Conservation (phyloP, 2,329 filamentous ascomycete species). For the Bertia moriformis region DNA sequence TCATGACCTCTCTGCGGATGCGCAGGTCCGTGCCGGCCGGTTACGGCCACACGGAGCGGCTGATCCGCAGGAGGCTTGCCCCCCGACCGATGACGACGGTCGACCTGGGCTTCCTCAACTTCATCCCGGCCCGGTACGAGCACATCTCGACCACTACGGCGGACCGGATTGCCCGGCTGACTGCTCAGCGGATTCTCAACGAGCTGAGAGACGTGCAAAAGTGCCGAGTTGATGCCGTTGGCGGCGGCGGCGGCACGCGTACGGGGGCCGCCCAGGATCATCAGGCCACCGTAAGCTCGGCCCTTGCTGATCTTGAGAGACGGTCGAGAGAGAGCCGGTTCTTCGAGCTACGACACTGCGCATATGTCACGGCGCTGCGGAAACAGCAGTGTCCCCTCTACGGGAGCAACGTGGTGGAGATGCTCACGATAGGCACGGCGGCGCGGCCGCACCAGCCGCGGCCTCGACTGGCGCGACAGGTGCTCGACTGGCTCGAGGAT, state of each 20-base stretch:
- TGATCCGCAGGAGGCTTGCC: conserved; percentile 55
- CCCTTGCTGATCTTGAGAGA: conserved; percentile 60
- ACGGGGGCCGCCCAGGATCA: conserved; percentile 36
- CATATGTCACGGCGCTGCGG: conserved; percentile 68
- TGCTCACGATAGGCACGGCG: conserved; percentile 50
- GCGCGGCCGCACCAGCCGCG: conserved; percentile 42
- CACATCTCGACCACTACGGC: conserved; percentile 37
- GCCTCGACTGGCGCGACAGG: conserved; percentile 43
- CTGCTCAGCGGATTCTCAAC: conserved; percentile 54
- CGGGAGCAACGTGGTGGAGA: conserved; percentile 63
- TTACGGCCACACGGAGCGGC: conserved; percentile 58
- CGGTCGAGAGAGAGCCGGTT: conserved; percentile 54
- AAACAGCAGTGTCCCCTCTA: conserved; percentile 72
- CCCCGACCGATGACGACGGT: conserved; percentile 47
- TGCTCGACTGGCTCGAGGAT: conserved; percentile 66
- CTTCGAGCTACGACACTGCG: conserved; percentile 66
- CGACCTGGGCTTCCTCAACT: conserved; percentile 65
- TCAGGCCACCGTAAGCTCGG: conserved; percentile 53
- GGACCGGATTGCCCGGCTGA: conserved; percentile 49
- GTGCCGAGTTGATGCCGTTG: conserved; percentile 37
- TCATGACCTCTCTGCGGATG: conserved; percentile 95
- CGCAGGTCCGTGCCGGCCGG: conserved; percentile 60
- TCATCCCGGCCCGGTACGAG: conserved; percentile 62
- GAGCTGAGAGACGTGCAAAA: conserved; percentile 61
- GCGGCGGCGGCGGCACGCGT: no score